Conservation (phyloP, 331 rosid genomes). For the Cucumis variabilis region DNA sequence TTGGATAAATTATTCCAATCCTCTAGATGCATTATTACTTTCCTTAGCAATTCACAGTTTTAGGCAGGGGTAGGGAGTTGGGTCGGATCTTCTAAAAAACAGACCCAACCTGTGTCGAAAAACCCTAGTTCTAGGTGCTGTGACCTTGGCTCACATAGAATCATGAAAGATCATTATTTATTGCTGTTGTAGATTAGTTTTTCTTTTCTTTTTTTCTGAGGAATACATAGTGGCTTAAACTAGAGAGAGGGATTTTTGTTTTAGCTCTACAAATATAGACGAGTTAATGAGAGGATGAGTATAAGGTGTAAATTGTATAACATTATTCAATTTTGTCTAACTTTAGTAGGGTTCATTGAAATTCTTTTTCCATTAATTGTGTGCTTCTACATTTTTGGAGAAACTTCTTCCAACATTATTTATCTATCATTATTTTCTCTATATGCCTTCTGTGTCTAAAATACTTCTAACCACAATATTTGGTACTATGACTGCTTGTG, state of each 20-base stretch:
- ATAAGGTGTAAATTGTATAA: neutral
- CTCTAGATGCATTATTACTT: slow-evolving; percentile 73
- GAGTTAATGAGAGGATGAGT: slow-evolving; percentile 14
- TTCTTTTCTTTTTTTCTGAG: neutral
- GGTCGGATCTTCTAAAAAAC: too few species aligned
- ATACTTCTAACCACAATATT: neutral
- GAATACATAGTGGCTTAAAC: neutral
- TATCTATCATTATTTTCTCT: neutral
- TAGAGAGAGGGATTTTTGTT: neutral
- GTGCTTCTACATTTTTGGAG: neutral
- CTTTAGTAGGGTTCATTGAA: neutral
- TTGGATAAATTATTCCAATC: slow-evolving; percentile 82
- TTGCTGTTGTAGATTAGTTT: slow-evolving; percentile 24
- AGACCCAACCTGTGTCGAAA: too few species aligned
- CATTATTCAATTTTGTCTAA: slow-evolving; percentile 15
- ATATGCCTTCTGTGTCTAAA: neutral
- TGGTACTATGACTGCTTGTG: neutral
- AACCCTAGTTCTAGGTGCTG: slow-evolving; percentile 45
- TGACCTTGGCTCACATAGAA: slow-evolving; percentile 11
- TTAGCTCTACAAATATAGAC: neutral
- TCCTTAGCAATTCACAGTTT: slow-evolving; percentile 78
- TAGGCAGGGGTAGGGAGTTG: slow-evolving; percentile 23
- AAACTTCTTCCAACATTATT: neutral
- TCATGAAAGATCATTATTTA: slow-evolving; percentile 23
- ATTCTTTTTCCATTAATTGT: neutral